Percentiles rank a stretch among this genome's conserved stretches.
These are phyloP conservation scores for Colletotrichum trifolii DNA, from an alignment of 2,329 filamentous ascomycete genomes.

Conservation along the genomic window DNA sequence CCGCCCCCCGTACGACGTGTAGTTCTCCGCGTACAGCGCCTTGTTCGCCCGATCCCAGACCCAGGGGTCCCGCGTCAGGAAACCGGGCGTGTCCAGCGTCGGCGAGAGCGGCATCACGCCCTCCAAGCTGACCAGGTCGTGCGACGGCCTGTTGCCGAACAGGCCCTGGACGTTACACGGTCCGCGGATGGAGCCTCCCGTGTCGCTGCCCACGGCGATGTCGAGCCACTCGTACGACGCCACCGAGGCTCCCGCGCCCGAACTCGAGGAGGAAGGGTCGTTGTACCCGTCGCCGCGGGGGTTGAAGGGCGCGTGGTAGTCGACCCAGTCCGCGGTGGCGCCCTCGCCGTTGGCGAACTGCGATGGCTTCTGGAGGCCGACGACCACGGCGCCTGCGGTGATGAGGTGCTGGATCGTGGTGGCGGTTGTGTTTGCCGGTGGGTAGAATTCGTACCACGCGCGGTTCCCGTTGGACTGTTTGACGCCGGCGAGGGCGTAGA, in stretches of 20 bases:
- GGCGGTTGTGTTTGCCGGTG: constrained; percentile 57
- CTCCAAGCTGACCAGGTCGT: constrained; percentile 52
- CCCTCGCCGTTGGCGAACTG: constrained; percentile 55
- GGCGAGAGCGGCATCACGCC: constrained; percentile 54
- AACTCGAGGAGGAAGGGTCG: constrained; percentile 53
- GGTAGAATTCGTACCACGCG: constrained; percentile 66
- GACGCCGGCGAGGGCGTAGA: constrained; percentile 66
- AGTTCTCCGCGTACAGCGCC: constrained; percentile 48
- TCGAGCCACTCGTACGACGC: constrained; percentile 59
- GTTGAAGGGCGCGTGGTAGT: constrained; percentile 53
- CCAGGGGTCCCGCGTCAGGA: constrained; percentile 50
- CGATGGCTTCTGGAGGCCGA: constrained; percentile 58
- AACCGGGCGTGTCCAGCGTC: constrained; percentile 56
- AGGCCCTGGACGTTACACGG: constrained; percentile 55
- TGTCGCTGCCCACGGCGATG: constrained; percentile 56
- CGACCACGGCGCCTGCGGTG: constrained; percentile 64
- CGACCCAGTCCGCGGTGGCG: constrained; percentile 59
- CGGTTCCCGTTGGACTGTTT: constrained; percentile 65
- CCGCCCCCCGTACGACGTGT: constrained; percentile 39
- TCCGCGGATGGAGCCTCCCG: constrained; percentile 58
- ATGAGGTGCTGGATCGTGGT: constrained; percentile 66
- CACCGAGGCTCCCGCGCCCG: constrained; percentile 47
- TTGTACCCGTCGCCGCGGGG: constrained; percentile 60
- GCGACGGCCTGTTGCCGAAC: constrained; percentile 58
- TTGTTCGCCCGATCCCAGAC: constrained; percentile 48